phyloP scores from a whole-genome alignment of 163 green algal genomes.

The Scenedesmus sp. region DNA sequence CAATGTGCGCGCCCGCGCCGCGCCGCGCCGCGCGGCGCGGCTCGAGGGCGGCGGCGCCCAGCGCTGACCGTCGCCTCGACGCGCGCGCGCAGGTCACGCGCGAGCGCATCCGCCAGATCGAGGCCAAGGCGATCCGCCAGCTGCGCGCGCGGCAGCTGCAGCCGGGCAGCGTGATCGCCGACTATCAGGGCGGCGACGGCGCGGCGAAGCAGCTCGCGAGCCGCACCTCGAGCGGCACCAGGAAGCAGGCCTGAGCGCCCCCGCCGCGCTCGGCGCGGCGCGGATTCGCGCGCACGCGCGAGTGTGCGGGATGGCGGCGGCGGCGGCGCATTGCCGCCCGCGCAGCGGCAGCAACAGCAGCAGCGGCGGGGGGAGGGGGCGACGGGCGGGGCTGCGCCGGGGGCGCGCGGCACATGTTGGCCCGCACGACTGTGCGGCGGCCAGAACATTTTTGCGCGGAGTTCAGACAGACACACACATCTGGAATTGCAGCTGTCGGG shows the following conservation, averaged over 20 bases:
- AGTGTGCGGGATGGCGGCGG: too few relatives aligned
- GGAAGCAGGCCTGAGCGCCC: conserved; percentile 44
- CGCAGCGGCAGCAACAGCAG: too few relatives aligned
- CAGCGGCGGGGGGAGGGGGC: too few relatives aligned
- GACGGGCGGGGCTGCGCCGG: too few relatives aligned
- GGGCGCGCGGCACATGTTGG: too few relatives aligned
- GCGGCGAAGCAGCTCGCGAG: conserved; percentile 33
- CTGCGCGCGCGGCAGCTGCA: conserved; percentile 54
- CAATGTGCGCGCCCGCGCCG: conserved; percentile 53
- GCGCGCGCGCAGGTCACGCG: conserved; percentile 75
- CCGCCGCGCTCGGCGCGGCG: not conserved
- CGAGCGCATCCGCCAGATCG: conserved; percentile 94
- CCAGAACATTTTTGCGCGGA: too few relatives aligned
- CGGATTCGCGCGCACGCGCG: not conserved
- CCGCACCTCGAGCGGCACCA: conserved; percentile 49
- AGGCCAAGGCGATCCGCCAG: conserved; percentile 88
- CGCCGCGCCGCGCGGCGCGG: not conserved
- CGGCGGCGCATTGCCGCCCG: too few relatives aligned
- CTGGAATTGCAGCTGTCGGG: too few relatives aligned
- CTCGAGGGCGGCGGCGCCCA: too few relatives aligned
- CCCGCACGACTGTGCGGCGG: too few relatives aligned
- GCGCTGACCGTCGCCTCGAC: too few relatives aligned
- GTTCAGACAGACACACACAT: too few relatives aligned
- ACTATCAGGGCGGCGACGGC: not conserved
- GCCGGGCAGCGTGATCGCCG: conserved; percentile 34